Evolutionary conservation across 176 grass and related monocot genomes (phyloP).

Genomic region (Avena insularis): DNA sequence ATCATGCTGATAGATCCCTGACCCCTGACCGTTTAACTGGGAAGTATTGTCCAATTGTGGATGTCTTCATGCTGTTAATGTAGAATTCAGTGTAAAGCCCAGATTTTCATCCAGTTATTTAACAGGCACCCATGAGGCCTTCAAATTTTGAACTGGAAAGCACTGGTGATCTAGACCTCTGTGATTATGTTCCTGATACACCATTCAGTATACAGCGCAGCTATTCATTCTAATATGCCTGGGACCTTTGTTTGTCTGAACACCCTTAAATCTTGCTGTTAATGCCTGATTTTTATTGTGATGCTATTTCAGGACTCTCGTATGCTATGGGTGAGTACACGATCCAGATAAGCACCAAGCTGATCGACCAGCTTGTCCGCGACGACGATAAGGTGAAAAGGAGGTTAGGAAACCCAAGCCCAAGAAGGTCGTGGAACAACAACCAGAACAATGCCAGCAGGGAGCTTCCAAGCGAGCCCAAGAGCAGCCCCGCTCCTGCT

Average conservation of each 20-base stretch:
- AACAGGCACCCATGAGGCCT: no score
- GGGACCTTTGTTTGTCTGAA: neutral
- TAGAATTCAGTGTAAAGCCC: no score
- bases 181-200: no score
- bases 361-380: conserved; percentile 60
- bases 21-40: no score
- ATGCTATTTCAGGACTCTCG: neutral
- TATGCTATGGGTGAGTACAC: conserved; percentile 20
- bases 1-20: no score
- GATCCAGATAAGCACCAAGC: conserved; percentile 53
- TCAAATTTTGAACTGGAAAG: no score
- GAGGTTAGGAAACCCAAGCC: conserved; percentile 67
- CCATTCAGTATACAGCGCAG: neutral
- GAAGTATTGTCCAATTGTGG: no score
- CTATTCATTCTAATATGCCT: neutral
- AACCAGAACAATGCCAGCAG: no score
- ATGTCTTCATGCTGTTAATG: no score
- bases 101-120: no score
- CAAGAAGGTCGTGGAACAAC: conserved; percentile 38
- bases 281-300: neutral
- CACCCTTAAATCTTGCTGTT: neutral
- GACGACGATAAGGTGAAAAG: conserved; percentile 28
- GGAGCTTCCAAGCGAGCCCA: no score
- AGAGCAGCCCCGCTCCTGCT: conserved; percentile 28
- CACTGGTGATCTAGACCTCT: no score